Conservation (phyloP, 495 filamentous ascomycete genomes). For the Aspergillus kassunensis region DNA sequence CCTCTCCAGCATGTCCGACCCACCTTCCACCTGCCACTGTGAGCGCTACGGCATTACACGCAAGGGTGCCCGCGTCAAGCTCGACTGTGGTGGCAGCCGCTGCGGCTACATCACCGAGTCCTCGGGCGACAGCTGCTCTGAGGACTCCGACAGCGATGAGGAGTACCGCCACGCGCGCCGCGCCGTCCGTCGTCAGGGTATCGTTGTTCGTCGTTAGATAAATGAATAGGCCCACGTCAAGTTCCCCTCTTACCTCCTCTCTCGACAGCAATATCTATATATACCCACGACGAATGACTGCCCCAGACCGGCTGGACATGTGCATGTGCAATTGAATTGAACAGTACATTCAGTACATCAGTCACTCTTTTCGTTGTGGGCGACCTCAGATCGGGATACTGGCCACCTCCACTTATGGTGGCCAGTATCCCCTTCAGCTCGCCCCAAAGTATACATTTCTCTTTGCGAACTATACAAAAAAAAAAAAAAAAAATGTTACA, state of each 20-base stretch:
- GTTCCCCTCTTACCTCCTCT: not conserved
- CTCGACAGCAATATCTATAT: not conserved
- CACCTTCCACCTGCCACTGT: constrained; percentile 71
- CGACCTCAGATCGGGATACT: no score
- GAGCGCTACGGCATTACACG: constrained; percentile 96
- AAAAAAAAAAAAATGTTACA: constrained; percentile 22
- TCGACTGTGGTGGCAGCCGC: constrained; percentile 84
- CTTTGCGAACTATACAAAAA: constrained; percentile 11
- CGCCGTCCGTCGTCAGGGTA: constrained; percentile 66
- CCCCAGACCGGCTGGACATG: constrained; percentile 9
- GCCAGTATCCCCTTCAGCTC: no score
- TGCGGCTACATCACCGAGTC: constrained; percentile 70
- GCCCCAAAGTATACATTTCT: constrained; percentile 1
- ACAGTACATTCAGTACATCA: constrained; percentile 13
- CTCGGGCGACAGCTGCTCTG: constrained; percentile 48
- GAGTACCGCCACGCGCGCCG: constrained; percentile 44
- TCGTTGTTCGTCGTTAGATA: constrained; percentile 60
- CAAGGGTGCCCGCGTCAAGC: constrained; percentile 84
- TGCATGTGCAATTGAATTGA: not conserved
- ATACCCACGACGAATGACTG: constrained; percentile 1
- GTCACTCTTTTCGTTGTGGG: constrained; percentile 18
- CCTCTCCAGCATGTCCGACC: constrained; percentile 68
- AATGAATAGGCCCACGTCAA: no score
- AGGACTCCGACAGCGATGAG: constrained; percentile 58
- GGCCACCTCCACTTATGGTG: no score